Percentiles rank a stretch among this genome's conserved stretches.
Conservation (phyloP, 2,329 filamentous ascomycete genomes). For the Monosporascus sp. region DNA sequence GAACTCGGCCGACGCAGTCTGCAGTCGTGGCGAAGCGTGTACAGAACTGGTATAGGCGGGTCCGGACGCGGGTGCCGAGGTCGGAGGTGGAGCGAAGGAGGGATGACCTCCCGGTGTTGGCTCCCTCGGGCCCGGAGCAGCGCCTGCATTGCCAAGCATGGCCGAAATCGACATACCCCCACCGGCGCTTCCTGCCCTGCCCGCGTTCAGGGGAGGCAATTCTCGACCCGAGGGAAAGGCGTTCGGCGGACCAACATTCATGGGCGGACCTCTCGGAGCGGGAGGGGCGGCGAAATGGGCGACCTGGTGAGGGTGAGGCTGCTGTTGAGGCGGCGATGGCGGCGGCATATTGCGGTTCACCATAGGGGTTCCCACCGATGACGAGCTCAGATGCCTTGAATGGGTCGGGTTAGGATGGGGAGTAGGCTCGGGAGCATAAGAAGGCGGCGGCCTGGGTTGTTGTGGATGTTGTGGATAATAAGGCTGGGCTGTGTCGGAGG, state of each 20-base stretch:
- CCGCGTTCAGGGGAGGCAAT: slow-evolving; percentile 31
- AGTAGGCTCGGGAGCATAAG: slow-evolving; percentile 22
- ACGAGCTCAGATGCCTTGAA: slow-evolving; percentile 27
- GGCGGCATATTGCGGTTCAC: slow-evolving; percentile 26
- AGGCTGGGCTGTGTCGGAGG: slow-evolving; percentile 20
- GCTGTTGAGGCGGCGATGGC: slow-evolving; percentile 21
- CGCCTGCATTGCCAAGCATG: slow-evolving; percentile 46
- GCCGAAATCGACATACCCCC: slow-evolving; percentile 59
- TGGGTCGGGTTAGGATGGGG: slow-evolving; percentile 24
- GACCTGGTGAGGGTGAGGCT: slow-evolving; percentile 22
- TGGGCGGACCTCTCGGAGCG: slow-evolving; percentile 21
- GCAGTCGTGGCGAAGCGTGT: slow-evolving; percentile 53
- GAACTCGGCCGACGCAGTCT: slow-evolving; percentile 53
- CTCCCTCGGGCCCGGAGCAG: slow-evolving; percentile 39
- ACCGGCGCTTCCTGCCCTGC: slow-evolving; percentile 40
- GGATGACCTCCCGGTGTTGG: slow-evolving; percentile 34
- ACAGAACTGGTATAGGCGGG: slow-evolving; percentile 42
- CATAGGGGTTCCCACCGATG: slow-evolving; percentile 21
- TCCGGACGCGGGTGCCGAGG: slow-evolving; percentile 35
- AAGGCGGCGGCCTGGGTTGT: slow-evolving; percentile 16
- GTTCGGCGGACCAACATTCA: slow-evolving; percentile 24
- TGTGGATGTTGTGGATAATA: slow-evolving; percentile 26
- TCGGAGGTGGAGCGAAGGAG: slow-evolving; percentile 36
- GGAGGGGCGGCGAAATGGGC: slow-evolving; percentile 24
- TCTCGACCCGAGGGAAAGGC: slow-evolving; percentile 26